Conservation (phyloP, 257 asterid species). For the Nicotiana undulata region DNA sequence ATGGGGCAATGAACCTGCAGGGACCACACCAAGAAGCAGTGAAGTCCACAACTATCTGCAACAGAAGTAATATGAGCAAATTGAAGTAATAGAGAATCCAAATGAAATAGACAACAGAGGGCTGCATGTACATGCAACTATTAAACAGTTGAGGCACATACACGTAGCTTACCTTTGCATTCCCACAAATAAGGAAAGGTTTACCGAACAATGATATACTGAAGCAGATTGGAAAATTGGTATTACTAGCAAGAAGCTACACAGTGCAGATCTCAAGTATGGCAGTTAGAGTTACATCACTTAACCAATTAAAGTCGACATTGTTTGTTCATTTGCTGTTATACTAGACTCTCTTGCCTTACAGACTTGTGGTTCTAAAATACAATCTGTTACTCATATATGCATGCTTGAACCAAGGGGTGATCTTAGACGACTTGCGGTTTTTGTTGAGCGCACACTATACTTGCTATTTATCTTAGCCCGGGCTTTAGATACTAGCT, state of each 20-base stretch:
- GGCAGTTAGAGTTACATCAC: too few species aligned
- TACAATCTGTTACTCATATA: too few species aligned
- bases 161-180: not conserved
- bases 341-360: too few species aligned
- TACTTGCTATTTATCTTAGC: too few species aligned
- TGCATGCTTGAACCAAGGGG: too few species aligned
- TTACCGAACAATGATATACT: not conserved
- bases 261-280: not conserved
- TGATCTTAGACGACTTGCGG: too few species aligned
- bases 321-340: too few species aligned
- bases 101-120: not conserved
- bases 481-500: too few species aligned
- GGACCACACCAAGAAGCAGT: conserved; percentile 99
- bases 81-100: not conserved
- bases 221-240: not conserved
- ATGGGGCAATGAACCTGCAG: conserved; percentile 77
- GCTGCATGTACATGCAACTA: not conserved
- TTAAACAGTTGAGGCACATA: not conserved
- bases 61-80: not conserved
- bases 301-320: too few species aligned
- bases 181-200: not conserved
- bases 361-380: too few species aligned
- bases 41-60: conserved; percentile 86
- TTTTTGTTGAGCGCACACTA: too few species aligned
- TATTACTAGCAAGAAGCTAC: not conserved